These are phyloP conservation scores for Trifolium subterraneum DNA, from an alignment of 306 rosid species.

Conservation along the genomic window DNA sequence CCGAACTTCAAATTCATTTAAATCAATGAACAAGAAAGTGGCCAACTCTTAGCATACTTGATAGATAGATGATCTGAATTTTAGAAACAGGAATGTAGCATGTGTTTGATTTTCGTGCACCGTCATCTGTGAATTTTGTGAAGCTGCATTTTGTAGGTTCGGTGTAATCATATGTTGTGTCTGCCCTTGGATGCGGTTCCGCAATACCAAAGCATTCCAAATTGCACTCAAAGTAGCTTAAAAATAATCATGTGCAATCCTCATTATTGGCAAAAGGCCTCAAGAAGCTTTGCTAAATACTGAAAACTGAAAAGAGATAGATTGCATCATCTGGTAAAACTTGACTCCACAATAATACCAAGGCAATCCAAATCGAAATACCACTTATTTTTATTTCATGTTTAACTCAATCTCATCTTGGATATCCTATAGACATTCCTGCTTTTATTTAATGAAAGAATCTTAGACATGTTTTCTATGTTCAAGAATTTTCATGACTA, in stretches of 20 bases:
- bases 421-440: neutral
- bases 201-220: no score
- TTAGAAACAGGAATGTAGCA: neutral
- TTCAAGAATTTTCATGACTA: neutral
- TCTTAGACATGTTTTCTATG: neutral
- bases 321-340: neutral
- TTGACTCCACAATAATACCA: neutral
- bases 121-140: neutral
- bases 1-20: neutral
- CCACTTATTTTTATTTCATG: neutral
- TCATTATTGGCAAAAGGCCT: neutral
- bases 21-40: neutral
- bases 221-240: no score
- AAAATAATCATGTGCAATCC: neutral
- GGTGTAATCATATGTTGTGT: neutral
- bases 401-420: slow-evolving; percentile 5
- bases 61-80: neutral
- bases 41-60: neutral
- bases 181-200: no score
- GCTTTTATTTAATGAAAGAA: neutral
- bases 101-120: neutral
- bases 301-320: neutral
- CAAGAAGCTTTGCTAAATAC: neutral
- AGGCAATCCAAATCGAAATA: neutral
- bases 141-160: neutral